These are phyloP conservation scores for Candida maris DNA, from an alignment of 805 yeast species.

Conservation along the genomic window DNA sequence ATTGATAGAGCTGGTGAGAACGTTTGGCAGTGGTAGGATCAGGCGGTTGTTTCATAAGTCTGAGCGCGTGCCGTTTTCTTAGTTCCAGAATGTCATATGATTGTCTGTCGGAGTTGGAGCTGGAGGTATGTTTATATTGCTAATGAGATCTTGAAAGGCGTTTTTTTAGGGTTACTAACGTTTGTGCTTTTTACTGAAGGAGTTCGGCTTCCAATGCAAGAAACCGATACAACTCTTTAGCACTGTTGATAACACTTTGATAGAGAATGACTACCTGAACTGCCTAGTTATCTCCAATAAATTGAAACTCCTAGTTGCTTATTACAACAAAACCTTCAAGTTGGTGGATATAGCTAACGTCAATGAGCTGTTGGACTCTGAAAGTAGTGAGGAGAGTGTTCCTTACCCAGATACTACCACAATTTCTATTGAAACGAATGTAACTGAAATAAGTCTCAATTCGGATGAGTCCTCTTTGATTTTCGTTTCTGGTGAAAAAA, in stretches of 20 bases:
- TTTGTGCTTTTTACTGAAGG: conserved; percentile 12
- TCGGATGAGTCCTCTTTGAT: conserved; percentile 19
- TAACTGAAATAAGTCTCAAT: conserved; percentile 21
- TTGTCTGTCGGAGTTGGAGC: conserved; percentile 15
- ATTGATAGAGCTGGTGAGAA: too few species aligned
- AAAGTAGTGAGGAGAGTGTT: conserved; percentile 9
- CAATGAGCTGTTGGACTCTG: conserved; percentile 15
- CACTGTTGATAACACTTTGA: conserved; percentile 2
- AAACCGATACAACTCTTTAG: conserved; percentile 25
- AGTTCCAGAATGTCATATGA: conserved; percentile 3
- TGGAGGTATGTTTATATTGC: conserved; percentile 20
- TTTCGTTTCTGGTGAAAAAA: conserved; percentile 11
- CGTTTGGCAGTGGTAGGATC: too few species aligned
- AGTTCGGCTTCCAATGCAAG: conserved; percentile 30
- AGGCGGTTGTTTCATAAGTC: too few species aligned
- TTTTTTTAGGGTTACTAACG: not conserved
- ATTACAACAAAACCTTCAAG: conserved; percentile 14
- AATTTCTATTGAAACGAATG: conserved; percentile 1
- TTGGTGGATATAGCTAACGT: conserved; percentile 16
- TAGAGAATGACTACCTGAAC: conserved; percentile 12
- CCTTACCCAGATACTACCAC: conserved; percentile 1
- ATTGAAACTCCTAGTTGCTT: conserved; percentile 19
- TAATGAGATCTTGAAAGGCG: too few species aligned
- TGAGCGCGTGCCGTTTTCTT: too few species aligned
- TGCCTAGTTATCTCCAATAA: conserved; percentile 21